phyloP scores from a whole-genome alignment of 1,284 basidiomycete species.

The Cutaneotrichosporon cavernicola region DNA sequence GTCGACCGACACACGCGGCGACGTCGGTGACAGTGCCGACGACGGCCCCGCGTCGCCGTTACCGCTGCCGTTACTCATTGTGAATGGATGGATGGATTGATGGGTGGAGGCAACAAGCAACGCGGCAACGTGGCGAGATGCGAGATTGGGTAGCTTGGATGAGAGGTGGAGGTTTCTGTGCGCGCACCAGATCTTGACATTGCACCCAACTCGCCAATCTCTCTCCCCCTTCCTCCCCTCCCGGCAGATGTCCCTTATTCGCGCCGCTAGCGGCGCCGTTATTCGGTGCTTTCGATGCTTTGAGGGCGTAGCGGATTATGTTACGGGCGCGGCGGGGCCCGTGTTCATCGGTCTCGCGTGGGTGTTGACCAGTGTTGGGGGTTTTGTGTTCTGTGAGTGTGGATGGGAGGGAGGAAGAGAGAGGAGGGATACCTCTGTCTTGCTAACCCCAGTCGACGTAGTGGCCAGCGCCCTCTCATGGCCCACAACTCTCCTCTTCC shows the following conservation, averaged over 20 bases:
- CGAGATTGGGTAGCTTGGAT: neutral
- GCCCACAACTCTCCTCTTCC: slow-evolving; percentile 56
- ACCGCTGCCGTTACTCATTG: slow-evolving; percentile 12
- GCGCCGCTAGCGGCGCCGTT: slow-evolving; percentile 56
- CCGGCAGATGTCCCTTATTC: slow-evolving; percentile 27
- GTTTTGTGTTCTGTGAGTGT: slow-evolving; percentile 74
- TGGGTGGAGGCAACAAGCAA: neutral
- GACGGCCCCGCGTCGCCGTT: slow-evolving; percentile 15
- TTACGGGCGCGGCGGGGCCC: slow-evolving; percentile 87
- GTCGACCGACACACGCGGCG: slow-evolving; percentile 20
- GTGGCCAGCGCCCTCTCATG: slow-evolving; percentile 60
- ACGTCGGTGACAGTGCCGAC: slow-evolving; percentile 16
- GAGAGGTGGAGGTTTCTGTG: neutral
- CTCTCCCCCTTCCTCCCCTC: neutral
- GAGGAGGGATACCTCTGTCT: no score
- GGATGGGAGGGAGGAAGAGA: neutral
- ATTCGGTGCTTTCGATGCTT: slow-evolving; percentile 82
- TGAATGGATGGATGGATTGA: neutral
- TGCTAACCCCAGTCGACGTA: slow-evolving; percentile 63
- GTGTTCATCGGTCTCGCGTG: slow-evolving; percentile 79
- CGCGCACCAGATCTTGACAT: neutral
- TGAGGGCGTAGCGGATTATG: slow-evolving; percentile 70
- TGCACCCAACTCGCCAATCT: neutral
- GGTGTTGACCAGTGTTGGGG: slow-evolving; percentile 66
- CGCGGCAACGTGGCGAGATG: neutral